A percentile compares a stretch with the other conserved stretches of the same genome.
Evolutionary conservation across 2,329 filamentous ascomycete species (phyloP).

Genomic region (Fusarium fujikuroi): DNA sequence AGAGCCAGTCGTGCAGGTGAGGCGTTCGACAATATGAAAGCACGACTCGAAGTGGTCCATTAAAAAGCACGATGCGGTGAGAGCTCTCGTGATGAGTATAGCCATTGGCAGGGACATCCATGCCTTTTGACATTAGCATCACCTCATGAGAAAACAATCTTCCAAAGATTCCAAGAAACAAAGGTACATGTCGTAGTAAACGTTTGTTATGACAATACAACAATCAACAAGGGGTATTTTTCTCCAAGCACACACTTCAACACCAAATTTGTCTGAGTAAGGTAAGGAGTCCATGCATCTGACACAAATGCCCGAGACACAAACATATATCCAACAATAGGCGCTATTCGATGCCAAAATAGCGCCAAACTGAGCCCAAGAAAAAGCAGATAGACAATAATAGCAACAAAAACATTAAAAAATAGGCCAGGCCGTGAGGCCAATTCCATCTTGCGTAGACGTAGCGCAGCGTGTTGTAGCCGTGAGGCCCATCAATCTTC

Average conservation of each 20-base stretch:
- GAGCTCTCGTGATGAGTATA: conserved; percentile 5
- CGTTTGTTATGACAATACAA: conserved; percentile 28
- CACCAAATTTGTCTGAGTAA: conserved; percentile 31
- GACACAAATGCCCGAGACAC: conserved; percentile 2
- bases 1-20: conserved; percentile 32
- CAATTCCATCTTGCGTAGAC: conserved; percentile 45
- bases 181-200: conserved; percentile 29
- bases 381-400: conserved; percentile 13
- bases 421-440: conserved; percentile 45
- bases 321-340: conserved; percentile 16
- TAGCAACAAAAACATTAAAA: conserved; percentile 36
- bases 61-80: conserved; percentile 14
- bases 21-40: conserved; percentile 21
- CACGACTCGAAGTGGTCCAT: conserved; percentile 7
- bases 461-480: conserved; percentile 38
- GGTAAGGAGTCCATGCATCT: neutral
- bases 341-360: conserved; percentile 37
- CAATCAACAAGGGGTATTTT: conserved; percentile 38
- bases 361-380: conserved; percentile 29
- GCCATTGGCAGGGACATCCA: conserved; percentile 14
- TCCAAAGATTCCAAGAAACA: conserved; percentile 12
- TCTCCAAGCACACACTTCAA: conserved; percentile 33
- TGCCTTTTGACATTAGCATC: conserved; percentile 11
- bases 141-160: conserved; percentile 7
- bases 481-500: conserved; percentile 47